Evolutionary conservation across 192 early-diverging fungal species (phyloP), one percentile per base, ranked within the genome.

Genomic region (Coemansia sp.): DNA sequence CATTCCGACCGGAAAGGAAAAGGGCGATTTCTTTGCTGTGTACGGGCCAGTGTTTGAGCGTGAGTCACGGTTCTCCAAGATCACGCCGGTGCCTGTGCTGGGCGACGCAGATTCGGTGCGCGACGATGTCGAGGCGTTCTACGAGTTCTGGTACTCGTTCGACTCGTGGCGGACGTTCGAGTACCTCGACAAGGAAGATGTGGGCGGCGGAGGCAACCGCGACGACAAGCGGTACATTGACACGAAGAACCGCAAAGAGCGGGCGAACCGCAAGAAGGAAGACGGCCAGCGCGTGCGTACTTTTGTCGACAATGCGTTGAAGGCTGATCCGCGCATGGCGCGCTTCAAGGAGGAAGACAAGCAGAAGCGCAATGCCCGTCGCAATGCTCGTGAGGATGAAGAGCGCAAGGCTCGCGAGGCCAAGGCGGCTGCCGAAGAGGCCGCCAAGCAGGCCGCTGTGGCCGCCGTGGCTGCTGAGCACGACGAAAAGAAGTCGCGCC

Each of bases 161-260:
- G 92, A 99, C 65, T 97, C 94, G 54, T 98, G 96, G 96, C 85
- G 97, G 67, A 90, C 94, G 32, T 99, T 99, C 66, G 97, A 99
- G 87, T 92, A 90, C 77, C 80, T 93, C 59, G 97, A 99, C 76
- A 97, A 99, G 87, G 96, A 99, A 82, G 94, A 93, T 72, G 88
- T 87, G 55, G 93, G 93, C 41, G 85, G 83, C 52, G 88, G 88
- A 22, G 92, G 94, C 64, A 94, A 88, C 84, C 92, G 97, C 70
- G 97, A 99, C 77, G 91, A 97, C 76, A 97, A 94, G 88, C 87
- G 97, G 50, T 94, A 88, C 75, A 84, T 94, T 65, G 97, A 99
- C 76, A 83, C 87, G 69, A 95, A 96, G 87, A 99, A 99, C 89
- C 86, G 87, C 78, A 90, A 92, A 76, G 90, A 92, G 75, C 89